Conservation (phyloP, 352 stramenopile species). For the Globisporangium lucens region DNA sequence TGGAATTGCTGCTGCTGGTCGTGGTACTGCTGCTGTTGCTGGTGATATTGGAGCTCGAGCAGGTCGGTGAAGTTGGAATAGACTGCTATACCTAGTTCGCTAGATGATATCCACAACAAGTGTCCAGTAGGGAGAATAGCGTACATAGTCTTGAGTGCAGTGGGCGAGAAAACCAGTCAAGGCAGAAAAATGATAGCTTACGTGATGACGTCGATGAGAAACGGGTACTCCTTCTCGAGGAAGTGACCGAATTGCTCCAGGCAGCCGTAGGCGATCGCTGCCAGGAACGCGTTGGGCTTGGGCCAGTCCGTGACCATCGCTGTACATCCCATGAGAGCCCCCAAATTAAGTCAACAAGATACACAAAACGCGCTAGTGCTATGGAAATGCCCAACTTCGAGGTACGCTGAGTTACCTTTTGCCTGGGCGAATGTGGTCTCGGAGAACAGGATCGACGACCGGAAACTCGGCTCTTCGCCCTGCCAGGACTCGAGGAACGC, state of each 20-base stretch:
- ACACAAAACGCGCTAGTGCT: neutral
- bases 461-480: constrained; percentile 43
- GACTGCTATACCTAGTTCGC: constrained; percentile 32
- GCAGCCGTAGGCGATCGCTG: constrained; percentile 43
- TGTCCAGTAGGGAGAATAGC: neutral
- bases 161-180: neutral
- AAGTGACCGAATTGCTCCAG: constrained; percentile 44
- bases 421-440: constrained; percentile 58
- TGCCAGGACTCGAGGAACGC: constrained; percentile 54
- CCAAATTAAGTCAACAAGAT: neutral
- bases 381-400: no score
- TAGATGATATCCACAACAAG: neutral
- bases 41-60: constrained; percentile 13
- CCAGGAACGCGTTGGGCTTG: constrained; percentile 51
- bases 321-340: neutral
- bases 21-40: neutral
- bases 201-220: constrained; percentile 37
- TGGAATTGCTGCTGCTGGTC: constrained; percentile 5
- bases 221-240: constrained; percentile 47
- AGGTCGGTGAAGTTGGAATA: constrained; percentile 44
- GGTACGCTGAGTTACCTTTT: constrained; percentile 29
- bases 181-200: neutral
- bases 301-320: constrained; percentile 41
- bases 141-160: no score
- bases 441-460: constrained; percentile 57